Conservation (phyloP, 2,329 filamentous ascomycete genomes). For the Trichophyton verrucosum region DNA sequence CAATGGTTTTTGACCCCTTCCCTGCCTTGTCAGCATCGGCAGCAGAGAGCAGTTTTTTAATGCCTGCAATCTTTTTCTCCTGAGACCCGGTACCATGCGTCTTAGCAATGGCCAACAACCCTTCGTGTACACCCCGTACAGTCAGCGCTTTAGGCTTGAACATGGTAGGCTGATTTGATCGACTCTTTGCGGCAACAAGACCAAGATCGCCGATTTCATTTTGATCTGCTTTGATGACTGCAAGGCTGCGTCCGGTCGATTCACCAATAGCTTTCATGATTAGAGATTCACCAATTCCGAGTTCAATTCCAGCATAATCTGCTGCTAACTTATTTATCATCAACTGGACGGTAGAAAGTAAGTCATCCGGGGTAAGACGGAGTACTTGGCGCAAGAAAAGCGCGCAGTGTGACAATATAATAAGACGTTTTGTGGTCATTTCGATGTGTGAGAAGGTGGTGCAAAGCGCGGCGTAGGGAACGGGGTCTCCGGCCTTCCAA, state of each 20-base stretch:
- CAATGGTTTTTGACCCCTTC: constrained; percentile 53
- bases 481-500: constrained; percentile 78
- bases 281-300: constrained; percentile 94
- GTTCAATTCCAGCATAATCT: constrained; percentile 89
- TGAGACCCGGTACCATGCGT: constrained; percentile 78
- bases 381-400: constrained; percentile 90
- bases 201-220: constrained; percentile 94
- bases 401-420: constrained; percentile 80
- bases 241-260: constrained; percentile 73
- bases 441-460: constrained; percentile 90
- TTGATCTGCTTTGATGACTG: constrained; percentile 88
- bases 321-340: constrained; percentile 98
- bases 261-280: constrained; percentile 99
- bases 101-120: constrained; percentile 77
- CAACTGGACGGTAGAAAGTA: constrained; percentile 76
- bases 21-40: constrained; percentile 62
- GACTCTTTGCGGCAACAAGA: constrained; percentile 86
- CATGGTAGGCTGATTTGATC: constrained; percentile 92
- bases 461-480: constrained; percentile 89
- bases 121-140: constrained; percentile 72
- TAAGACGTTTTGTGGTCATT: constrained; percentile 79
- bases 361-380: constrained; percentile 72
- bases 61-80: constrained; percentile 77
- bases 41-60: constrained; percentile 91
- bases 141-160: constrained; percentile 92